These are phyloP conservation scores for Penicillium sp. DNA, from an alignment of 2,329 filamentous ascomycete species.

Conservation along the genomic window DNA sequence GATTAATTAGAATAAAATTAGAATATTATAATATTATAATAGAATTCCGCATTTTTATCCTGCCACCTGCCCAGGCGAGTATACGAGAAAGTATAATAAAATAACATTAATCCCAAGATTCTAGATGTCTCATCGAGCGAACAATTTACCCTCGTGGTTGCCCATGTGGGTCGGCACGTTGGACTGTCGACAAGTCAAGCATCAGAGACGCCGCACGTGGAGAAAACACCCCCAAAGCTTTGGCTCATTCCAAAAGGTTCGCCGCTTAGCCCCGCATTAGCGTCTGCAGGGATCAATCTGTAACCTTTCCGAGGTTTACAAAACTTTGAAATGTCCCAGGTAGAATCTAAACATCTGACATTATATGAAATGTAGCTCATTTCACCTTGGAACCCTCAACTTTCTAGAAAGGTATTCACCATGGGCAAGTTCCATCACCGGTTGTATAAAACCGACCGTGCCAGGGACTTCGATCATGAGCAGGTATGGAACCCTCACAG, in stretches of 20 bases:
- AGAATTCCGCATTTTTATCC: neutral
- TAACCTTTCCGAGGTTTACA: neutral
- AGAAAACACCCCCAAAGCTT: slow-evolving; percentile 3
- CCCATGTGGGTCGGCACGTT: neutral
- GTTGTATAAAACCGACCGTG: slow-evolving; percentile 39
- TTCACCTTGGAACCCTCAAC: neutral
- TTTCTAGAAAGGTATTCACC: neutral
- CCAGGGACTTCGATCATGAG: slow-evolving; percentile 39
- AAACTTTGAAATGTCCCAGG: neutral
- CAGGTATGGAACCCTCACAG: slow-evolving; percentile 20
- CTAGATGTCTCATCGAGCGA: neutral
- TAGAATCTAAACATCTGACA: neutral
- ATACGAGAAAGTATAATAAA: neutral
- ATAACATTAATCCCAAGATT: neutral
- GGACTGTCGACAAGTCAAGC: slow-evolving; percentile 7
- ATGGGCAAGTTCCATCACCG: slow-evolving; percentile 32
- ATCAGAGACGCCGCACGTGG: slow-evolving; percentile 14
- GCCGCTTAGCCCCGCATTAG: slow-evolving; percentile 2
- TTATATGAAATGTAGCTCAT: neutral
- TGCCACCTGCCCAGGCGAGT: too few relatives aligned
- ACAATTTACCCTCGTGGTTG: neutral
- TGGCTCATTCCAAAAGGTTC: slow-evolving; percentile 3
- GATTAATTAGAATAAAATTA: neutral
- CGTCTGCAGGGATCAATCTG: slow-evolving; percentile 2
- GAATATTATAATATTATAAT: neutral